Percentiles rank a stretch among this genome's conserved stretches.
phyloP scores from a whole-genome alignment of 2,329 filamentous ascomycete species.

The Neonectria punicea region DNA sequence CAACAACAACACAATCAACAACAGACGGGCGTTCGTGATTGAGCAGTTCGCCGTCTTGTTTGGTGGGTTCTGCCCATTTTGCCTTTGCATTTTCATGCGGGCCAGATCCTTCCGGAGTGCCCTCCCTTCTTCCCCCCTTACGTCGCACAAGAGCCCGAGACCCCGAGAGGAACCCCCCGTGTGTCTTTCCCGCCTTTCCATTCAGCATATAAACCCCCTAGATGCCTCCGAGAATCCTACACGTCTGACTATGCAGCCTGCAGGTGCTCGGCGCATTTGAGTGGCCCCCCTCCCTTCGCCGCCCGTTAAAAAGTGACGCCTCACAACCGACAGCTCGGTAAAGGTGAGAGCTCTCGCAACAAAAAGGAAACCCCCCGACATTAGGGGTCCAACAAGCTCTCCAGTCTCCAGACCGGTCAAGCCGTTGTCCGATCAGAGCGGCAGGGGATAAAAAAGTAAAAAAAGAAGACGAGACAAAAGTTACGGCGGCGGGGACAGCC shows the following conservation, averaged over 20 bases:
- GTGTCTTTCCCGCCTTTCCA: neutral
- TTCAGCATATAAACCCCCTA: neutral
- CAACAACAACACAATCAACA: neutral
- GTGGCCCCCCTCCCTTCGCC: no score
- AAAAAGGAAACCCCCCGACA: neutral
- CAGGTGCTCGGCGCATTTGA: constrained; percentile 11
- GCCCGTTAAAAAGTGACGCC: constrained; percentile 10
- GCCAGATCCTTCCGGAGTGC: constrained; percentile 4
- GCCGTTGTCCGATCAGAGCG: neutral
- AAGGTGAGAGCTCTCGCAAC: constrained; percentile 3
- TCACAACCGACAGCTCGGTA: constrained; percentile 21
- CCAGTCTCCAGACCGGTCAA: neutral
- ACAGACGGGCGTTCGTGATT: neutral
- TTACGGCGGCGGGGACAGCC: neutral
- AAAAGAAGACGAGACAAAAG: neutral
- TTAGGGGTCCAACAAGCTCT: neutral
- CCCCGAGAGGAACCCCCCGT: neutral
- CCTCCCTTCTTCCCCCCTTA: neutral
- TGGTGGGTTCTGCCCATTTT: neutral
- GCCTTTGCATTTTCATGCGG: neutral
- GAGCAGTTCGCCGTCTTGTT: neutral
- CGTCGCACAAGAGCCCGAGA: neutral
- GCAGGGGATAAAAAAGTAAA: neutral
- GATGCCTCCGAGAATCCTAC: neutral
- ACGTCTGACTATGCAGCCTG: constrained; percentile 2